Conservation (phyloP, 441 rosid genomes). For the Gossypium aridum region DNA sequence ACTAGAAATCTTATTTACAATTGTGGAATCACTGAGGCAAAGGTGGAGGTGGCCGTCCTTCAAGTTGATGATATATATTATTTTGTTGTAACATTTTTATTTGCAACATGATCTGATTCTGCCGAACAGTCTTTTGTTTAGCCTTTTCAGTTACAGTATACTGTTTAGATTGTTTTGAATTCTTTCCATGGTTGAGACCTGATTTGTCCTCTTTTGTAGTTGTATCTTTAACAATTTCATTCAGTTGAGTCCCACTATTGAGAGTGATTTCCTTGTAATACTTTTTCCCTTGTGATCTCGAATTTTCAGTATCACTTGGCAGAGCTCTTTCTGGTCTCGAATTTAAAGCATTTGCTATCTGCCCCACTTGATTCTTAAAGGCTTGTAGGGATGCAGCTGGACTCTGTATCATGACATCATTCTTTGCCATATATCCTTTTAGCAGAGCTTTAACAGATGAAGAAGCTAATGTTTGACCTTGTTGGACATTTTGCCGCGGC, state of each 20-base stretch:
- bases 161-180: too few relatives aligned
- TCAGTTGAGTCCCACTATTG: neutral
- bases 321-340: too few relatives aligned
- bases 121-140: too few relatives aligned
- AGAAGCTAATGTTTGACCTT: neutral
- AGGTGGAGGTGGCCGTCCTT: neutral
- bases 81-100: neutral
- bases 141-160: neutral
- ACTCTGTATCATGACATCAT: too few relatives aligned
- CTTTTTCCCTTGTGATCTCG: neutral
- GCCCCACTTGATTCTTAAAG: too few relatives aligned
- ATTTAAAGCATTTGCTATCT: too few relatives aligned
- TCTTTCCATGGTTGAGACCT: too few relatives aligned
- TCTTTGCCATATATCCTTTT: neutral
- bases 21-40: neutral
- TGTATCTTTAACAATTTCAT: too few relatives aligned
- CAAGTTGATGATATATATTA: neutral
- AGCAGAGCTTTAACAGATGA: too few relatives aligned
- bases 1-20: neutral
- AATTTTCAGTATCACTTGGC: neutral
- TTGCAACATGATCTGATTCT: neutral
- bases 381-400: too few relatives aligned
- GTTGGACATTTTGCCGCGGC: neutral
- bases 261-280: neutral
- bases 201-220: too few relatives aligned